Evolutionary conservation across 148 eudicot species (phyloP).

Genomic region (Nepenthes mirabilis): DNA sequence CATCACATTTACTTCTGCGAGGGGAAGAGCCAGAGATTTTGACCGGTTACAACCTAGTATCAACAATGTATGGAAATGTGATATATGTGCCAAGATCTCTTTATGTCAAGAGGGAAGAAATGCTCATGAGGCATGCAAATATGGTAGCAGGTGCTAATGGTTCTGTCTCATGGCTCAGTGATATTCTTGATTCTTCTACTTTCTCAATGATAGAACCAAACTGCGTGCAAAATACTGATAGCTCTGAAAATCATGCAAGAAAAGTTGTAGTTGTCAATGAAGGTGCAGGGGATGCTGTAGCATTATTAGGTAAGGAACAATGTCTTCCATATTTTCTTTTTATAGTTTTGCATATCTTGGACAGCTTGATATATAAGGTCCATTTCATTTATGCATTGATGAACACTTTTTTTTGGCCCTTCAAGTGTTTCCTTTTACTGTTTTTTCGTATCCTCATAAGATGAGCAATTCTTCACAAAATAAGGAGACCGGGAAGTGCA

Average conservation of each 20-base stretch:
- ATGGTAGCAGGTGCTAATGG: constrained; percentile 39
- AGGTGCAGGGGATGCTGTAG: constrained; percentile 89
- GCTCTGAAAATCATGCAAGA: constrained; percentile 16
- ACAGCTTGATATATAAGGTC: neutral
- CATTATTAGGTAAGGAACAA: constrained; percentile 44
- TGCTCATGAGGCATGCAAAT: constrained; percentile 57
- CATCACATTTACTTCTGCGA: constrained; percentile 78
- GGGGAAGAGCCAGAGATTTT: constrained; percentile 82
- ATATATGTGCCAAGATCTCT: constrained; percentile 69
- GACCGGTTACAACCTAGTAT: constrained; percentile 74
- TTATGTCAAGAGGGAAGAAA: constrained; percentile 70
- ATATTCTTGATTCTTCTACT: constrained; percentile 34
- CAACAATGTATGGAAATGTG: constrained; percentile 62
- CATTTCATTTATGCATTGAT: too few species aligned
- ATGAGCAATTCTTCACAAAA: too few species aligned
- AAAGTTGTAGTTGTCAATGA: constrained; percentile 66
- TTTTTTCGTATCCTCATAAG: too few species aligned
- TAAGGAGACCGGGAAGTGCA: too few species aligned
- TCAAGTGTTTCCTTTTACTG: too few species aligned
- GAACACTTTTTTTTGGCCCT: too few species aligned
- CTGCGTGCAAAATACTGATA: constrained; percentile 4
- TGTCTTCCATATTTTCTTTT: neutral
- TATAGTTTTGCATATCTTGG: neutral
- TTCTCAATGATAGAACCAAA: constrained; percentile 6
- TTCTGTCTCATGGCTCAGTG: constrained; percentile 43